Conservation (phyloP, 768 basidiomycete species). For the Psilocybe cyanescens region DNA sequence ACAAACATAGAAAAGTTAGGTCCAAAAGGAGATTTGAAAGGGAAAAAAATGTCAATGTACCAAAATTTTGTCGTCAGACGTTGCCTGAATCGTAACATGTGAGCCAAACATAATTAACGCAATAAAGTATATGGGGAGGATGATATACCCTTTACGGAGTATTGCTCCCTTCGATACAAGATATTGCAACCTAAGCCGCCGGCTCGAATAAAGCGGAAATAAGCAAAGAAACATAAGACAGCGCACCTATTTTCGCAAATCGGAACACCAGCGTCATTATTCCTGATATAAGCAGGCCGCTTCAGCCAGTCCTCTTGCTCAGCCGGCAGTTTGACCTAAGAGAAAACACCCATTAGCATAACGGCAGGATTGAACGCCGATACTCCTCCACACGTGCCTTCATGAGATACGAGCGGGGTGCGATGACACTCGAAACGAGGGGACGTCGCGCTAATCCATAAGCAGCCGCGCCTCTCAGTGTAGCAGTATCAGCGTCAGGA, state of each 20-base stretch:
- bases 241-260: slow-evolving; percentile 86
- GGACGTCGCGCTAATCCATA: slow-evolving; percentile 80
- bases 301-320: slow-evolving; percentile 84
- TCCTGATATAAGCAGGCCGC: slow-evolving; percentile 83
- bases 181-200: slow-evolving; percentile 72
- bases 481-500: slow-evolving; percentile 87
- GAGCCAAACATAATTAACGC: slow-evolving; percentile 19
- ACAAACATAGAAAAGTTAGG: slow-evolving; percentile 10
- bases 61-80: slow-evolving; percentile 83
- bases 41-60: slow-evolving; percentile 41
- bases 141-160: slow-evolving; percentile 76
- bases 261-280: slow-evolving; percentile 73
- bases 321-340: slow-evolving; percentile 84
- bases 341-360: slow-evolving; percentile 11
- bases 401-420: slow-evolving; percentile 86
- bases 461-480: slow-evolving; percentile 84
- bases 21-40: slow-evolving; percentile 10
- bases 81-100: slow-evolving; percentile 53
- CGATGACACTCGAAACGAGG: slow-evolving; percentile 82
- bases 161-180: slow-evolving; percentile 88
- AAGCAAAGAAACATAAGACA: slow-evolving; percentile 9
- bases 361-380: neutral
- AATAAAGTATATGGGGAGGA: slow-evolving; percentile 9
- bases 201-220: slow-evolving; percentile 24
- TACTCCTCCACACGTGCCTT: slow-evolving; percentile 51